Conservation (phyloP, 2,329 filamentous ascomycete species). For the Diaporthe longicolla region DNA sequence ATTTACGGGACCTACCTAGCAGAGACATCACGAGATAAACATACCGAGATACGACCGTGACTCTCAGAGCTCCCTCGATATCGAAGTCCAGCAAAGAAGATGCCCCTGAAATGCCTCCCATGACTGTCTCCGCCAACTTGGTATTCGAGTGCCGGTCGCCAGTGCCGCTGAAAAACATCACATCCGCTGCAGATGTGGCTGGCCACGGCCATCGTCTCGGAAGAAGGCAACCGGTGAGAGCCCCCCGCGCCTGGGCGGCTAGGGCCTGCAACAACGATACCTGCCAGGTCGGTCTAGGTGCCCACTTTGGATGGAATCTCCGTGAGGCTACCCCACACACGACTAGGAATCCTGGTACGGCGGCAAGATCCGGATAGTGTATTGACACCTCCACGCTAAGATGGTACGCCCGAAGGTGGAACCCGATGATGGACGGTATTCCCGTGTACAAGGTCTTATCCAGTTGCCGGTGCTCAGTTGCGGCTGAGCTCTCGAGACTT, state of each 20-base stretch:
- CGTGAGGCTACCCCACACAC: neutral
- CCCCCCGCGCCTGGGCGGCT: neutral
- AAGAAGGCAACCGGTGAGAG: too few species aligned
- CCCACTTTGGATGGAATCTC: neutral
- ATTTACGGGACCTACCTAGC: neutral
- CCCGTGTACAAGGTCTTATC: neutral
- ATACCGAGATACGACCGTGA: neutral
- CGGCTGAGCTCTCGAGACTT: neutral
- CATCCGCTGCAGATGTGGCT: neutral
- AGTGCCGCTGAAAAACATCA: neutral
- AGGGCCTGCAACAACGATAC: neutral
- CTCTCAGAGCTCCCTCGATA: neutral
- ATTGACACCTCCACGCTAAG: constrained; percentile 5
- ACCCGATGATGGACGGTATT: neutral
- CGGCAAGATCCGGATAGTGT: constrained; percentile 3
- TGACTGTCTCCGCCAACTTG: neutral
- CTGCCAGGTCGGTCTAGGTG: neutral
- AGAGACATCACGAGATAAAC: neutral
- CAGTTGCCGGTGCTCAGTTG: neutral
- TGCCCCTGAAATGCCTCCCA: neutral
- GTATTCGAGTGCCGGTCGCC: neutral
- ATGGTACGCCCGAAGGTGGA: neutral
- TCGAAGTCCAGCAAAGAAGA: neutral
- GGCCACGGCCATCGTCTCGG: neutral
- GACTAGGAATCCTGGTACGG: neutral